Base-by-base conservation (phyloP, 306 rosid species). In the Purshia tridentata region DNA sequence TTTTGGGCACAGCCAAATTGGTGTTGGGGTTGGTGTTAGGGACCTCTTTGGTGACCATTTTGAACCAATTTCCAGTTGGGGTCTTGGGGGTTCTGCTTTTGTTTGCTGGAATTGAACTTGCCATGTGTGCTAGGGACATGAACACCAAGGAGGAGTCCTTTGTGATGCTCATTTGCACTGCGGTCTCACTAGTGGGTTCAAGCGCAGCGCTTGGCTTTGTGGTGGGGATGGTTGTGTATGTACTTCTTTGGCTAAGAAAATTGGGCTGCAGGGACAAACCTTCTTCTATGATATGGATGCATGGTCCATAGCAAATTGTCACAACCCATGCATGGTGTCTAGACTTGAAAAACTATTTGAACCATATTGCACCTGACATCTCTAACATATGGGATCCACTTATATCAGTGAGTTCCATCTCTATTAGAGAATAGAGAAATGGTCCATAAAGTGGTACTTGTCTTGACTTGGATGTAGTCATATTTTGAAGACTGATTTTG, bases 91-190 rank as follows among this genome's bases (percentile, higher is more conserved):
- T 86, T 10, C 35, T 88, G 72, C 83, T 86, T 0, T 73, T 90
- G 53, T 90, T 88, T 78, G 88, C 91, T 54, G 93, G 93, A 58
- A 76, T 90, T 82, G 93, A 90, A 48, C 75, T 90, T 7, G 93
- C 93, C 18, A 83, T 90, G 87, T 80, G 91, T 83, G 82, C 73
- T 8, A 88, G 89, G 77, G 91, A 88, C 67, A 84, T 88, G 87
- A 74, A 62, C 15, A 82, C 72, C 1, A 84, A 81, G 70, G 86
- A 86, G 50, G 89, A 90, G 59, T 76, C 82, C 6, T 90, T 88
- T 74, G 93, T 88, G 62, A 77, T 83, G 88, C 90, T 90, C 60
- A 4, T 86, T 45, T 77, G 79, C 63, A 83, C 89, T 8, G 84
- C 86, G 0, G 92, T 88, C 72, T 90, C 93, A 0, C 83, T 88